Evolutionary conservation across 2,329 filamentous ascomycete species (phyloP), one percentile per base, ranked within the genome.

Genomic region (Moelleriella libera): DNA sequence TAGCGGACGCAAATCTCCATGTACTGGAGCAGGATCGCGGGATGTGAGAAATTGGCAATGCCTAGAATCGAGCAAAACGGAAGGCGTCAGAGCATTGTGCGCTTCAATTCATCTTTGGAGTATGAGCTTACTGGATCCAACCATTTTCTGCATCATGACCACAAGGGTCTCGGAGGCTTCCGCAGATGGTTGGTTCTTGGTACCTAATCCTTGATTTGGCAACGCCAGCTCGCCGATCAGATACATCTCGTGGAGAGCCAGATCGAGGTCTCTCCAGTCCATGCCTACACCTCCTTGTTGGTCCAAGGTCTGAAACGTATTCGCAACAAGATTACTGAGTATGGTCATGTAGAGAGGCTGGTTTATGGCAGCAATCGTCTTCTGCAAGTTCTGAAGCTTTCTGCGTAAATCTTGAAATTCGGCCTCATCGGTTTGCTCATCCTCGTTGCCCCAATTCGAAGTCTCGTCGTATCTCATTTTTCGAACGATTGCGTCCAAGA

Each of bases 381-480:
- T 94, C 63, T 98, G 92, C 41, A 98, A 71, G 41, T 88, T 83
- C 63, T 94, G 87, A 44, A 98, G 71, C 55, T 87, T 80, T 63
- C 94, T 94, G 50, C 94, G 81, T 47, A 98, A 74, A 56, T 98
- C 92, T 60, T 94, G 86, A 57, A 98, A 98, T 62, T 98, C 92
- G 30, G 90, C 92, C 66, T 98, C 92, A 57, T 97, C 92, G 2
- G 88, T 94, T 63, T 94, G 84, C 56, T 94, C 89, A 56, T 94
- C 88, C 60, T 96, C 89, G 49, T 89, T 82, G 39, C 89, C 90
- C 90, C 90, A 97, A 21, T 78, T 83, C 1, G 86, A 85, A 5
- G 90, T 96, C 61, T 96, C 90, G 57, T 98, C 92, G 60, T 94
- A 97, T 60, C 90, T 83, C 88, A 97, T 96, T 69, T 98, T 98